These are phyloP conservation scores for Colletotrichum destructivum DNA, from an alignment of 2,329 filamentous ascomycete genomes.

Conservation along the genomic window DNA sequence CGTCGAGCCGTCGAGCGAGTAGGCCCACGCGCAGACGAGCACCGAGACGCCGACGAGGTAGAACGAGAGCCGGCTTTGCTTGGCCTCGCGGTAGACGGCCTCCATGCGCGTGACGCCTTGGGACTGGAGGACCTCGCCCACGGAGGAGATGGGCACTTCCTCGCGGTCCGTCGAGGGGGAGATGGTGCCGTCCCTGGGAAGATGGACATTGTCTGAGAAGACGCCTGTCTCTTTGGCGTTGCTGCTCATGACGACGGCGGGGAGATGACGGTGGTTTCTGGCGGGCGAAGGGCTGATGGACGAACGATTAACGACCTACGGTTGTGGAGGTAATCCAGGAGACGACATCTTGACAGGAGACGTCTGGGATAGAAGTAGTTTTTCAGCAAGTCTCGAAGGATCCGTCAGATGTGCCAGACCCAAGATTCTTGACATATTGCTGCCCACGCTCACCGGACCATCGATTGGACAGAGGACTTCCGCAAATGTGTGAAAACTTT, in stretches of 20 bases:
- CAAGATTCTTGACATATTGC: not conserved
- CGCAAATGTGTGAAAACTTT: not conserved
- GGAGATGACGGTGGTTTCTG: not conserved
- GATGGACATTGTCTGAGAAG: not conserved
- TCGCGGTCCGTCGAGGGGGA: conserved; percentile 9
- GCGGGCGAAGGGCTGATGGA: not conserved
- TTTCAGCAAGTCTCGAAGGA: not conserved
- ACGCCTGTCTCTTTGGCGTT: conserved; percentile 7
- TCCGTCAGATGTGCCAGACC: not conserved
- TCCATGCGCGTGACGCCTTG: conserved; percentile 50
- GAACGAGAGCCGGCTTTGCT: conserved; percentile 46
- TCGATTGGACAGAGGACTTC: not conserved
- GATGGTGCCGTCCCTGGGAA: conserved; percentile 4
- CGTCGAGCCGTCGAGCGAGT: conserved; percentile 50
- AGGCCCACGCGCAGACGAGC: conserved; percentile 52
- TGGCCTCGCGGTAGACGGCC: conserved; percentile 49
- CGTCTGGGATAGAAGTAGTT: not conserved
- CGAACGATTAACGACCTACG: not conserved
- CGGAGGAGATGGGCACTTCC: not conserved
- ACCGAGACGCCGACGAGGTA: conserved; percentile 49
- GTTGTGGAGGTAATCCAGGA: not conserved
- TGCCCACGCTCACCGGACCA: not conserved
- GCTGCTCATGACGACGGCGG: not conserved
- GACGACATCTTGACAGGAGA: not conserved
- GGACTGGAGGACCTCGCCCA: conserved; percentile 40